A percentile compares a stretch with the other conserved stretches of the same genome.
These are phyloP conservation scores for Stagonosporopsis vannaccii DNA, from an alignment of 2,329 filamentous ascomycete species.

Conservation along the genomic window DNA sequence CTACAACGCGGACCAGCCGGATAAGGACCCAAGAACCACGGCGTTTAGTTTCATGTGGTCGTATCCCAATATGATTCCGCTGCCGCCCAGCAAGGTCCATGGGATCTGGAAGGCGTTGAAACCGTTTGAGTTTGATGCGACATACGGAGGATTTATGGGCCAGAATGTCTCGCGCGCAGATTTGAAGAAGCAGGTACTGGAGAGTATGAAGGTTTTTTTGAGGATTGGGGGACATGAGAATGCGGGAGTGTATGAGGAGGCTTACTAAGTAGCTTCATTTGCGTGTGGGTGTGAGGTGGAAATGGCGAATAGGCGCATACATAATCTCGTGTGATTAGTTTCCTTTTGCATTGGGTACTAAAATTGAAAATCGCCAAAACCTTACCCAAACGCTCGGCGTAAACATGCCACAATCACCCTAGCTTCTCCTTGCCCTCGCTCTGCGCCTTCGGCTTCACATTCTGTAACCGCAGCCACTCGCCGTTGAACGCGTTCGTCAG, in stretches of 20 bases:
- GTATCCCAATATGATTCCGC: conserved; percentile 65
- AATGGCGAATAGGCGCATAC: neutral
- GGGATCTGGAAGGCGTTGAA: conserved; percentile 75
- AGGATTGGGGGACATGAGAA: conserved; percentile 57
- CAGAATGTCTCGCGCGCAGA: conserved; percentile 65
- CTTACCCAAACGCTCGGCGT: neutral
- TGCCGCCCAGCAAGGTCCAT: conserved; percentile 68
- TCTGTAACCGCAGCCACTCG: conserved; percentile 75
- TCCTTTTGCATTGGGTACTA: too few relatives aligned
- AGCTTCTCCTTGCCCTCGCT: conserved; percentile 29
- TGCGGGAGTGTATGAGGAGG: conserved; percentile 51
- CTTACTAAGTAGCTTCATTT: neutral
- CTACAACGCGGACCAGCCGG: conserved; percentile 50
- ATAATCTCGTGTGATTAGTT: neutral
- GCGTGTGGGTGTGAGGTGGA: neutral
- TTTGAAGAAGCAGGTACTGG: conserved; percentile 71
- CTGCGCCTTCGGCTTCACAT: conserved; percentile 57
- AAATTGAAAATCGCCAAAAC: neutral
- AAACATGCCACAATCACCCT: neutral
- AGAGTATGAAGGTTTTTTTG: conserved; percentile 80
- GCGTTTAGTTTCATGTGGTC: conserved; percentile 79
- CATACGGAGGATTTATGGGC: conserved; percentile 72
- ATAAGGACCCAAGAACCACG: conserved; percentile 54
- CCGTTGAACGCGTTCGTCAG: conserved; percentile 97
- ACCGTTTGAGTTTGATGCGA: conserved; percentile 67